These are phyloP conservation scores for Phytopythium vexans DNA, from an alignment of 352 stramenopile genomes.

Conservation along the genomic window DNA sequence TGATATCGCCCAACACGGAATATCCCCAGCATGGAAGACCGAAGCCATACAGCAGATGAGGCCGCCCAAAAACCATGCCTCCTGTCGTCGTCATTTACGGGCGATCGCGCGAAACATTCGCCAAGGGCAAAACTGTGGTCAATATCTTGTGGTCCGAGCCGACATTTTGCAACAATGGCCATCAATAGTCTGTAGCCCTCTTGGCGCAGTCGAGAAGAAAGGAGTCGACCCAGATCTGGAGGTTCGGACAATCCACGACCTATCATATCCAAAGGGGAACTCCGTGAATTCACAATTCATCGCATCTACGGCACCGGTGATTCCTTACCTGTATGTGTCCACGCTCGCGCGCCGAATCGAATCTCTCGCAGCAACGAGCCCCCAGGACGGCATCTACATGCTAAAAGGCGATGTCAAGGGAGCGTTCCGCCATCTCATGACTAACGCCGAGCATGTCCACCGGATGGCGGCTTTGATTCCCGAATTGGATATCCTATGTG, in stretches of 20 bases:
- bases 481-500: constrained; percentile 1
- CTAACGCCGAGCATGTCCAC: constrained; percentile 2
- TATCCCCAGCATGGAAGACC: neutral
- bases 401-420: constrained; percentile 18
- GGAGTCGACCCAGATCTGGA: constrained; percentile 2
- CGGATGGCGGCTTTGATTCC: constrained; percentile 13
- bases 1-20: neutral
- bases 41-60: constrained; percentile 1
- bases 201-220: constrained; percentile 16
- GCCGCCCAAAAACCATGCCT: constrained; percentile 9
- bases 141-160: constrained; percentile 7
- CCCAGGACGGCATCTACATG: constrained; percentile 1
- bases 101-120: constrained; percentile 7
- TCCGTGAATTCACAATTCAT: constrained; percentile 8
- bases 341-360: constrained; percentile 12
- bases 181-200: constrained; percentile 9
- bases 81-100: constrained; percentile 1
- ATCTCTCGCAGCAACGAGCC: neutral
- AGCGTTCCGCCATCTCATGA: constrained; percentile 8
- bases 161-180: constrained; percentile 1
- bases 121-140: constrained; percentile 5
- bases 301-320: constrained; percentile 1
- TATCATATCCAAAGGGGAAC: constrained; percentile 6
- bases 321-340: constrained; percentile 4
- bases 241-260: constrained; percentile 11